Percentiles rank a stretch among this genome's conserved stretches.
Conservation (phyloP, 2,329 filamentous ascomycete species). For the Aspergillus sp. region DNA sequence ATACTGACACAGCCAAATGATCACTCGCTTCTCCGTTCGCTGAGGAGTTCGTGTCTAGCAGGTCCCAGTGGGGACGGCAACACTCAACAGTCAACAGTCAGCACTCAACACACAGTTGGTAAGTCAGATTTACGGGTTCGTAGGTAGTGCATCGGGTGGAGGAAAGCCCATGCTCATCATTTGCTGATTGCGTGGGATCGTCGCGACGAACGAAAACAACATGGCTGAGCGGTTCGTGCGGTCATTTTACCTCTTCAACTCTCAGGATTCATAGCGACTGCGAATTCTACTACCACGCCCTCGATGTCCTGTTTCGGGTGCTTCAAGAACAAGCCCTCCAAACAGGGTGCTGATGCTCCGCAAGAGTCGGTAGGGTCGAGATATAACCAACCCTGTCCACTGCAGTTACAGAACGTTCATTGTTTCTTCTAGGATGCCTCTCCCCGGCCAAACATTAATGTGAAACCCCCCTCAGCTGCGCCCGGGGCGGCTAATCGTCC, state of each 20-base stretch:
- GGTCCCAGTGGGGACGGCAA: no score
- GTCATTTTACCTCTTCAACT: not conserved
- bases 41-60: no score
- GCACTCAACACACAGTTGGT: no score
- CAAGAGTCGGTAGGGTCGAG: not conserved
- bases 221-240: not conserved
- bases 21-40: no score
- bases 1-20: no score
- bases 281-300: not conserved
- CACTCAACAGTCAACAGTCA: no score
- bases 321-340: not conserved
- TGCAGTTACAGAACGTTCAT: not conserved
- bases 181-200: not conserved
- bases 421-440: not conserved
- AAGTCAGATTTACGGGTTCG: no score
- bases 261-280: not conserved
- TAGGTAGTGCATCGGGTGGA: not conserved
- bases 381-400: not conserved
- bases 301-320: not conserved
- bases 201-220: no score
- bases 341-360: not conserved
- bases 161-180: not conserved
- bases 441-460: not conserved
- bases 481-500: not conserved
- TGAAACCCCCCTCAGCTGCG: not conserved